Base-by-base conservation (phyloP, 225 moss, liverwort and hornwort species). In the Antitrichia curtipendula region DNA sequence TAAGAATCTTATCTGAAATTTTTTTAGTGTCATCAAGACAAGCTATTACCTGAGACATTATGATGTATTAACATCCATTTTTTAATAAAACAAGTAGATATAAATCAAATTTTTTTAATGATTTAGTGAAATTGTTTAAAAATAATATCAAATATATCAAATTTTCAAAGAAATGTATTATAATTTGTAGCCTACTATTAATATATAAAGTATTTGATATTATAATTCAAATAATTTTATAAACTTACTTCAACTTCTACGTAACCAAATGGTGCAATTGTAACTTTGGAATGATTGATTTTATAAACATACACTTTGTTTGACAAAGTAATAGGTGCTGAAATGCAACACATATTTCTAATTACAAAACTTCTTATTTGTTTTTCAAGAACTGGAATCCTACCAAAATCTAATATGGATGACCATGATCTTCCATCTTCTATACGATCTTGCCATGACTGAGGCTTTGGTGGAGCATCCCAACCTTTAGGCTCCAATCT, bases 271-370 rank as follows among this genome's bases (percentile, higher is more conserved):
- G 98, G 95, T 59, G 88, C 92, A 74, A 98, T 91, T 58, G 89
- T 92, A 73, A 79, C 82, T 74, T 93, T 84, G 29, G 90, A 91
- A 53, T 85, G 83, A 87, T 10, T 89, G 1, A 92, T 23, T 76
- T 85, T 69, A 64, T 95, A 98, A 12, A 93, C 92, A 49, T 94
- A 92, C 18, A 90, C 32, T 49, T 89, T 92, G 28, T 90, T 92
- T 78, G 91, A 92, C 66, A 94, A 90, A 82, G 78, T 90, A 36
- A 89, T 29, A 20, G 92, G 82, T 80, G 98, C 97, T 50, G 91
- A 87, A 72, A 98, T 98, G 52, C 93, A 95, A 88, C 96, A 96
- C 94, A 95, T 92, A 56, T 97, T 98, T 38, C 92, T 92, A 14
- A 98, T 88, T 28, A 95, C 80, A 88, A 98, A 91, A 59, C 93